Base-by-base conservation (phyloP, 2,329 filamentous ascomycete genomes). In the Myrmaecium sp. region DNA sequence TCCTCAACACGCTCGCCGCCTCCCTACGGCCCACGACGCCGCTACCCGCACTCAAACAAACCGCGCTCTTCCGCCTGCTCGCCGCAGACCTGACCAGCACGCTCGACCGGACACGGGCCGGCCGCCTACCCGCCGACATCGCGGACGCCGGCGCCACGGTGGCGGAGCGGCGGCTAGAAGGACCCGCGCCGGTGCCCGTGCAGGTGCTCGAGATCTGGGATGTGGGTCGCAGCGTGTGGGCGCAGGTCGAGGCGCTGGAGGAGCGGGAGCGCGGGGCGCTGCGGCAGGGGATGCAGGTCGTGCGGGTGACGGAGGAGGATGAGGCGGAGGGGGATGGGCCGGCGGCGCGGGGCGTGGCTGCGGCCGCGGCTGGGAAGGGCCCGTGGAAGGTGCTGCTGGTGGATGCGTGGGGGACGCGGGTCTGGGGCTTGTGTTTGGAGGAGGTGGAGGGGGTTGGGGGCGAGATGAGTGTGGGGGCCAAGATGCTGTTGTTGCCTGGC, bases 201-300 rank as follows among this genome's bases (percentile, higher is more conserved):
- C 89, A 95, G 49, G 68, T 95, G 1, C 56, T 93, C 2, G 83
- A 91, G 40, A 62, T 95, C 5, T 76, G 92, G 44, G 84, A 95
- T 44, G 64, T 95, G 12, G 66, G 74, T 2, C 64, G 67, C 27
- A 82, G 76, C 39, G 66, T 77, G 27, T 92, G 84, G 81, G 75
- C 81, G 36, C 82, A 94, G 49, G 66, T 93, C 17, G 82, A 94
- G 48, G 71, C 74, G 17, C 69, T 89, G 5, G 79, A 86, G 49
- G 66, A 72, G 22, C 59, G 72, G 23, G 71, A 76, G 41, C 64
- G 77, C 8, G 80, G 80, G 1, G 79, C 86, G 53, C 67, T 60
- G 36, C 80, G 66, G 1, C 66, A 70, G 21, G 89, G 89, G 0
- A 58, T 83, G 6, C 78, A 94, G 47, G 70, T 98, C 16, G 70